These are phyloP conservation scores for Saccharomycopsis sp. DNA, from an alignment of 805 yeast species.

Conservation along the genomic window DNA sequence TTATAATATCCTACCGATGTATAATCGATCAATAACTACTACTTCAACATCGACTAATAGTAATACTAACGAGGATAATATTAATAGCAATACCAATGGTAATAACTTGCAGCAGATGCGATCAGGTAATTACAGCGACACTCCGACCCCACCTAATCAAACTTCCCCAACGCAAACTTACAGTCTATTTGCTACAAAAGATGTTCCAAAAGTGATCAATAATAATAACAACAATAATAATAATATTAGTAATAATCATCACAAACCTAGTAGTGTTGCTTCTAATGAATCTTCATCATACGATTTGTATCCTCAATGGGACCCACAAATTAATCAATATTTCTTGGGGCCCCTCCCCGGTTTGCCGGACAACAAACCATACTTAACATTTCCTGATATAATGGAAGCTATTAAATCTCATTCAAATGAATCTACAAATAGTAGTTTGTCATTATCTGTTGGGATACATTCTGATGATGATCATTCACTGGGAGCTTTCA, in stretches of 20 bases:
- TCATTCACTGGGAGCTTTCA: not conserved
- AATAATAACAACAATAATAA: not conserved
- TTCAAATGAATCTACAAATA: not conserved
- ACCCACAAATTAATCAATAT: constrained; percentile 58
- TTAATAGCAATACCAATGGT: not conserved
- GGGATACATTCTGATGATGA: constrained; percentile 24
- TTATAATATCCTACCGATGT: not conserved
- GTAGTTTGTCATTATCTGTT: constrained; percentile 26
- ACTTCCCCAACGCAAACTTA: not conserved
- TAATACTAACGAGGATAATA: not conserved
- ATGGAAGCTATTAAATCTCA: constrained; percentile 23
- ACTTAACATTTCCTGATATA: constrained; percentile 53
- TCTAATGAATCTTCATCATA: constrained; percentile 16
- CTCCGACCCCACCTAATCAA: constrained; percentile 11
- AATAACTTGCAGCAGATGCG: not conserved
- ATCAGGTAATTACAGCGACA: constrained; percentile 7
- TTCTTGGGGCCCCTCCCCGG: constrained; percentile 45
- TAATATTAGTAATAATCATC: not conserved
- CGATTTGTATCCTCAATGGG: constrained; percentile 39
- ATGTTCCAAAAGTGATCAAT: no score
- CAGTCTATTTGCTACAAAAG: constrained; percentile 1
- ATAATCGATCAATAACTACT: no score
- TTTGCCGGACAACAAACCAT: constrained; percentile 31
- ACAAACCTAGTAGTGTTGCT: not conserved
- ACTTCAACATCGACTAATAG: not conserved